Base-by-base conservation (phyloP, 108 stramenopile genomes). In the Nitzschia inconspicua region DNA sequence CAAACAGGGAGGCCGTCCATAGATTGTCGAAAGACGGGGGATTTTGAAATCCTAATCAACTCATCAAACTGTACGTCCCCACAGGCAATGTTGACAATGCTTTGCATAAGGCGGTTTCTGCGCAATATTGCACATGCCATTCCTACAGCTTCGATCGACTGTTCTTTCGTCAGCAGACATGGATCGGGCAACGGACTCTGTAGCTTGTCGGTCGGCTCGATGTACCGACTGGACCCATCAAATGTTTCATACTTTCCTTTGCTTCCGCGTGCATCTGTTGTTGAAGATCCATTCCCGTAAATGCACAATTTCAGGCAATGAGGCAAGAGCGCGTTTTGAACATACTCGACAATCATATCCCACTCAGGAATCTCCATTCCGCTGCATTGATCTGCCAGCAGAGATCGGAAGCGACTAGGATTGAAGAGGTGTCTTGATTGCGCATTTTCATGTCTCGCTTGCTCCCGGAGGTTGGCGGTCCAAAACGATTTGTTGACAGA, bases 141-240 rank as follows among this genome's bases (percentile, higher is more conserved):
- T 14, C 77, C 64, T 51, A 88, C 57, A 16, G 90, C 86, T 62
- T 86, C 78, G 16, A 84, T 72, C 3, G 86, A 84, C 41, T 91
- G 90, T 50, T 80, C 76, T 30, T 69, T 54, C 6, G 83, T 64
- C 2, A 64, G 65, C 53, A 88, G 40, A 48, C 73, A 79, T 13
- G 90, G 90, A 65, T 91, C 90, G 26, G 90, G 90, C 8, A 91
- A 68, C 3, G 82, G 76, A 28, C 69, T 72, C 37, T 68, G 80
- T 11, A 60, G 51, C 16, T 57, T 61, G 3, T 56, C 52, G 5
- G 59, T 67, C 23, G 62, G 64, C 57, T 83, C 82, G n/a, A 65
- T 60, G 48, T 82, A 65, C 11, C 72, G 48, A 31, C 65, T 63
- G 5, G 63, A 58, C 10, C 80, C 80, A 24, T 60, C 50, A 27